Evolutionary conservation across 2,329 filamentous ascomycete species (phyloP).

Genomic region (Neonectria neomacrospora): DNA sequence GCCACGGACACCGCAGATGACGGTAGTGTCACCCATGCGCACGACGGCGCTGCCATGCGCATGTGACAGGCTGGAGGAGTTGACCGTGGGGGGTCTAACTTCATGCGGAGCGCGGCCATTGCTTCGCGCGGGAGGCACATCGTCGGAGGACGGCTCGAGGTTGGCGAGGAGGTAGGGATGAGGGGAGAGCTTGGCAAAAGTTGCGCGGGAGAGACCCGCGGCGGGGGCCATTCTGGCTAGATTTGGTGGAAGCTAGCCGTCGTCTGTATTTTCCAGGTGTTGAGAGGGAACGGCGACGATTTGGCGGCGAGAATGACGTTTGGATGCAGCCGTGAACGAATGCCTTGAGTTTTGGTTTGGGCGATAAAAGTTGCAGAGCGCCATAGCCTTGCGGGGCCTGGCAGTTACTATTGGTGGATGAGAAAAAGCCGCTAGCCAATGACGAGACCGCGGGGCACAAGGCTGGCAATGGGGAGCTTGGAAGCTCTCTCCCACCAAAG

Average conservation of each 20-base stretch:
- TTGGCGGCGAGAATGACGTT: not conserved
- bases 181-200: slow-evolving; percentile 90
- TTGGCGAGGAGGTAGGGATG: slow-evolving; percentile 91
- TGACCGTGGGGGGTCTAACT: slow-evolving; percentile 78
- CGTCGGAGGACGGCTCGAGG: slow-evolving; percentile 71
- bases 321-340: slow-evolving; percentile 1
- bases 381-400: slow-evolving; percentile 38
- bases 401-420: slow-evolving; percentile 10
- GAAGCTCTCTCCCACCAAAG: not conserved
- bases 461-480: slow-evolving; percentile 26
- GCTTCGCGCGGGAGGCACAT: slow-evolving; percentile 70
- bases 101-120: slow-evolving; percentile 81
- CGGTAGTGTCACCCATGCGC: slow-evolving; percentile 87
- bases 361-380: slow-evolving; percentile 41
- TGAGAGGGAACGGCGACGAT: not conserved
- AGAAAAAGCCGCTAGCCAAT: slow-evolving; percentile 20
- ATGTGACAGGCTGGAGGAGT: slow-evolving; percentile 86
- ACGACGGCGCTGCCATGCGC: slow-evolving; percentile 91
- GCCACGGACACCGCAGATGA: slow-evolving; percentile 91
- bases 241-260: not conserved
- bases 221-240: slow-evolving; percentile 45
- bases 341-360: slow-evolving; percentile 18
- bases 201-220: slow-evolving; percentile 65
- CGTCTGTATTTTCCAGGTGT: not conserved
- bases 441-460: slow-evolving; percentile 16